Evolutionary conservation across 805 yeast species (phyloP), one percentile per base, ranked within the genome.

Genomic region (Kodamaea nitidulidarum): DNA sequence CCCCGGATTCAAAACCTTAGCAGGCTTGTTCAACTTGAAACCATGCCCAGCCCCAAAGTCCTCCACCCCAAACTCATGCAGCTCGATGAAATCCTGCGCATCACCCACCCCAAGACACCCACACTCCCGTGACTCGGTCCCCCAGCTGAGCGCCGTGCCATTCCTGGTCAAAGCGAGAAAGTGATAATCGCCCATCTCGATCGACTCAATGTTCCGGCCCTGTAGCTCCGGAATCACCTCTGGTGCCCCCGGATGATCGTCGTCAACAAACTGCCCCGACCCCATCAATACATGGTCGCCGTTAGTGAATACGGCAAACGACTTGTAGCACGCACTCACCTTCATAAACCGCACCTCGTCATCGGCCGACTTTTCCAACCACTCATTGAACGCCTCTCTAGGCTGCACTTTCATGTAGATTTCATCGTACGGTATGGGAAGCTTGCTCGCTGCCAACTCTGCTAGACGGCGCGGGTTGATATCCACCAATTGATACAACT

Each of bases 101-200:
- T 38, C 32, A 3, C 69, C 91, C 3, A 83, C 48, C 0, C 93
- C 93, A n/a, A 84, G 54, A 50, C 86, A 80, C 6, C 93, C 93
- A 54, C 86, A 80, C 3, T 52, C 43, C 25, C 64, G 62, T 6
- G 80, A 69, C 50, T 84, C 91, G 10, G 68, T 38, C 0, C 93
- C 93, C 91, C 90, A 84, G 4, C 80, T 61, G 42, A 69, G 68
- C 12, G 82, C 45, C 2, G 73, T 66, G 0, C 93, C 93, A 12
- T 65, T 61, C 32, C 65, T 63, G 3, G 79, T 65, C n/a, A 84
- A 60, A 0, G 86, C 91, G 33, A 84, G 50, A 21, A 55, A 67
- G 53, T 85, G 95, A 51, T 82, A 78, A 54, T 85, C 93, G 1
- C 91, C 95, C 38, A 80, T 73, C 0, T 76, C 79, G 1, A 84